These are phyloP conservation scores for Neoascochyta sp. DNA, from an alignment of 2,329 filamentous ascomycete genomes.

Conservation along the genomic window DNA sequence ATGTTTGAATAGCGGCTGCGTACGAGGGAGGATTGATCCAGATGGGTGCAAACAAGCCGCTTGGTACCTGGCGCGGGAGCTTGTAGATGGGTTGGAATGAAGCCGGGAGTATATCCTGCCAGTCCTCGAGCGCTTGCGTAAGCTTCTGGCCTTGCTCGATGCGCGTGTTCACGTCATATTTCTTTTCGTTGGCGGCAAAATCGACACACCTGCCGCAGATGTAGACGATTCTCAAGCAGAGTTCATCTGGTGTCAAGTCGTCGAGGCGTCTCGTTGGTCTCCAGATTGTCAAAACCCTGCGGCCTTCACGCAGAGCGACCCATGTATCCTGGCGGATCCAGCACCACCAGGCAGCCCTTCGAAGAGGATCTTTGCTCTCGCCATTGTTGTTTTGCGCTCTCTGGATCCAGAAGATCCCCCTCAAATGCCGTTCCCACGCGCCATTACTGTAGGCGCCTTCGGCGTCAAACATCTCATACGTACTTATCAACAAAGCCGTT, in stretches of 20 bases:
- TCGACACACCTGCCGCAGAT: conserved; percentile 57
- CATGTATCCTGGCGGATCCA: conserved; percentile 65
- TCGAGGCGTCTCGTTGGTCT: conserved; percentile 49
- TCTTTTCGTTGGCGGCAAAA: conserved; percentile 54
- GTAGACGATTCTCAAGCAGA: conserved; percentile 54
- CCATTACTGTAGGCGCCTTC: conserved; percentile 42
- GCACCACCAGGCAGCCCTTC: conserved; percentile 61
- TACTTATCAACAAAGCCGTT: conserved; percentile 58
- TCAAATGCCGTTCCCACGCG: conserved; percentile 60
- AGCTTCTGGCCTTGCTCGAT: conserved; percentile 48
- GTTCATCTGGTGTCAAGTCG: conserved; percentile 51
- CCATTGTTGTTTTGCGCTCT: conserved; percentile 60
- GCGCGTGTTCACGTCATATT: conserved; percentile 43
- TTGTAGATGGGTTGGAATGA: conserved; percentile 45
- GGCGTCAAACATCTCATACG: conserved; percentile 64
- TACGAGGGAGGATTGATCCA: conserved; percentile 32
- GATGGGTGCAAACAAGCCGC: conserved; percentile 17
- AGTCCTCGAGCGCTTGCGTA: conserved; percentile 50
- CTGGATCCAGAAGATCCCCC: conserved; percentile 65
- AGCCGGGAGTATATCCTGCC: conserved; percentile 45
- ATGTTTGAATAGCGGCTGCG: conserved; percentile 50
- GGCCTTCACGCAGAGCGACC: conserved; percentile 59
- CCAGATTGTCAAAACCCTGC: conserved; percentile 58
- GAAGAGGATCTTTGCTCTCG: conserved; percentile 51
- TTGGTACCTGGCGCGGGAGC: conserved; percentile 9